Conservation (phyloP, 495 filamentous ascomycete genomes). For the Immersiella caudata region DNA sequence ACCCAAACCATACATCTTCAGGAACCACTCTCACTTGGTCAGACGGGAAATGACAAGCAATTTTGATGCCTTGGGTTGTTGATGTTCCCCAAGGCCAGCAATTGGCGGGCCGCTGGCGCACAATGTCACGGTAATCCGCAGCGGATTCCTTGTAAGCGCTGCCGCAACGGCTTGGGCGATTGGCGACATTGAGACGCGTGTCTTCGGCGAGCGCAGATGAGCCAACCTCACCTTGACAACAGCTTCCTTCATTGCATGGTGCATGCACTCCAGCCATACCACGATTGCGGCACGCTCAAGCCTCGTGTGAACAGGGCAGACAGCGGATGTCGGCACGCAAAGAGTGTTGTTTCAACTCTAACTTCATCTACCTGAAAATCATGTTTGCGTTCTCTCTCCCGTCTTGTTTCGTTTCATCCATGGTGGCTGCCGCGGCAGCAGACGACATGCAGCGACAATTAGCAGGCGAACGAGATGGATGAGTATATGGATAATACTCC, state of each 20-base stretch:
- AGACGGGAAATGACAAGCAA: slow-evolving; percentile 4
- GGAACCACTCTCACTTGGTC: not conserved
- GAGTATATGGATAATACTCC: slow-evolving; percentile 9
- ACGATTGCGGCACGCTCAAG: not conserved
- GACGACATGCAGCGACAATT: not conserved
- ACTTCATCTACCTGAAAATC: slow-evolving; percentile 11
- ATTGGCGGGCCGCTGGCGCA: not conserved
- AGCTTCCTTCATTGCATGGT: not conserved
- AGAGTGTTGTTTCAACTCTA: slow-evolving; percentile 15
- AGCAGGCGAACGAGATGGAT: not conserved
- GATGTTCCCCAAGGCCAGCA: not conserved
- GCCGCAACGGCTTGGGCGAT: slow-evolving; percentile 10
- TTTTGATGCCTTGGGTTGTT: not conserved
- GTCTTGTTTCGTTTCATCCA: slow-evolving; percentile 20
- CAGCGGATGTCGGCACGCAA: not conserved
- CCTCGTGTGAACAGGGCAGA: not conserved
- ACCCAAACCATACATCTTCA: not conserved
- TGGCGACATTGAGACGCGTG: not conserved
- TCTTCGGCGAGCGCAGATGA: not conserved
- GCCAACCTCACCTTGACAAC: not conserved
- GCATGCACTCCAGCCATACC: not conserved
- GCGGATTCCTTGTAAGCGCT: slow-evolving; percentile 9
- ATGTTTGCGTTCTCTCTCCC: slow-evolving; percentile 9
- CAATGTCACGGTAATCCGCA: not conserved
- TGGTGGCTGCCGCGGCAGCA: not conserved